phyloP scores from a whole-genome alignment of 2,329 filamentous ascomycete genomes.

The Lecanicillium sp. region DNA sequence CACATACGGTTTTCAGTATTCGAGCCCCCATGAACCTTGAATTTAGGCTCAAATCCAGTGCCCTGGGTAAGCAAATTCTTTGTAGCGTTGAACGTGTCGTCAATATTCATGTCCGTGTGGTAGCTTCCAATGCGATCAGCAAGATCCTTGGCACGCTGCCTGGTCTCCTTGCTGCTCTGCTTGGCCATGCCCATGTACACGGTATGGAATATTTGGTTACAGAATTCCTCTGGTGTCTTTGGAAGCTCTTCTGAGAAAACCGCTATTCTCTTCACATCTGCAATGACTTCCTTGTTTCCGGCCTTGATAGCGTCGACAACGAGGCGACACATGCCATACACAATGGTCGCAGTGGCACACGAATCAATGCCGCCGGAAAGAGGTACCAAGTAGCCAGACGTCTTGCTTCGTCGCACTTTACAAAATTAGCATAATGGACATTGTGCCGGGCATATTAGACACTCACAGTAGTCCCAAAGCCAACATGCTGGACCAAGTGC shows the following conservation, averaged over 20 bases:
- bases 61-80: constrained; percentile 50
- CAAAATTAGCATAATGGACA: too few relatives aligned
- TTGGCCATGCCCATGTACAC: constrained; percentile 61
- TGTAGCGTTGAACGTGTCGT: constrained; percentile 53
- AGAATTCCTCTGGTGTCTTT: constrained; percentile 47
- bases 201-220: constrained; percentile 26
- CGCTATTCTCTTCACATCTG: constrained; percentile 17
- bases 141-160: constrained; percentile 55
- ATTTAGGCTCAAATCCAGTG: constrained; percentile 41
- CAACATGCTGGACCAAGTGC: constrained; percentile 51
- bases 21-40: constrained; percentile 50
- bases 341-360: constrained; percentile 39
- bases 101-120: constrained; percentile 68
- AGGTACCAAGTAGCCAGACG: constrained; percentile 48
- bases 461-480: constrained; percentile 60
- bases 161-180: constrained; percentile 57
- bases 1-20: constrained; percentile 48
- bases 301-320: constrained; percentile 42
- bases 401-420: constrained; percentile 38
- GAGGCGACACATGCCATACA: constrained; percentile 43
- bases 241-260: constrained; percentile 34
- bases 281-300: constrained; percentile 17
- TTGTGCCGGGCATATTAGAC: too few relatives aligned
- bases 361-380: constrained; percentile 49
- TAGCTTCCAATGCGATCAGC: constrained; percentile 57